Conservation (phyloP, 805 yeast genomes). For the Yarrowia deformans region DNA sequence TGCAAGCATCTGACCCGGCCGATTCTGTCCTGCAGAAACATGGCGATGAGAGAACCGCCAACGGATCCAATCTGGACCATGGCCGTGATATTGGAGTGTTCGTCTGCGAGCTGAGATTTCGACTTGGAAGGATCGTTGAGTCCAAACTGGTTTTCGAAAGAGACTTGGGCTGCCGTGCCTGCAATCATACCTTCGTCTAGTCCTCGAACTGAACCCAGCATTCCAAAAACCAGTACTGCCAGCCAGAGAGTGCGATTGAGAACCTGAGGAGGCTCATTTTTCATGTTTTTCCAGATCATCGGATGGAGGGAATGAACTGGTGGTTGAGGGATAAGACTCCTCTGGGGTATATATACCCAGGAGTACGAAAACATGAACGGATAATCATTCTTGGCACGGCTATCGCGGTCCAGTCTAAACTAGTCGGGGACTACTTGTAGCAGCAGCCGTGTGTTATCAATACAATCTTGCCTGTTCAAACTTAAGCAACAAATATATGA, state of each 20-base stretch:
- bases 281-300: constrained; percentile 13
- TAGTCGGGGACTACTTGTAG: too few relatives aligned
- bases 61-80: constrained; percentile 2
- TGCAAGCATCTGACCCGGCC: neutral
- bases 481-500: too few relatives aligned
- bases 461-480: too few relatives aligned
- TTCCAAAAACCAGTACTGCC: neutral
- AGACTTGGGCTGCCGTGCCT: neutral
- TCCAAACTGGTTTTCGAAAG: neutral
- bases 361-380: too few relatives aligned
- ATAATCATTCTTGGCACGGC: too few relatives aligned
- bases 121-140: neutral
- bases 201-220: neutral
- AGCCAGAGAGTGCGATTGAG: constrained; percentile 13
- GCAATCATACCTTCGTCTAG: constrained; percentile 7
- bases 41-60: neutral
- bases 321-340: too few relatives aligned
- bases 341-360: too few relatives aligned
- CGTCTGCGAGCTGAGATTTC: neutral
- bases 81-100: constrained; percentile 7
- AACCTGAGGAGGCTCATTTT: constrained; percentile 1
- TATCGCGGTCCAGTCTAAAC: too few relatives aligned
- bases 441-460: too few relatives aligned
- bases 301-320: too few relatives aligned
- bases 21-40: neutral